phyloP scores from a whole-genome alignment of 2,329 filamentous ascomycete species.

The Botryotinia calthae region DNA sequence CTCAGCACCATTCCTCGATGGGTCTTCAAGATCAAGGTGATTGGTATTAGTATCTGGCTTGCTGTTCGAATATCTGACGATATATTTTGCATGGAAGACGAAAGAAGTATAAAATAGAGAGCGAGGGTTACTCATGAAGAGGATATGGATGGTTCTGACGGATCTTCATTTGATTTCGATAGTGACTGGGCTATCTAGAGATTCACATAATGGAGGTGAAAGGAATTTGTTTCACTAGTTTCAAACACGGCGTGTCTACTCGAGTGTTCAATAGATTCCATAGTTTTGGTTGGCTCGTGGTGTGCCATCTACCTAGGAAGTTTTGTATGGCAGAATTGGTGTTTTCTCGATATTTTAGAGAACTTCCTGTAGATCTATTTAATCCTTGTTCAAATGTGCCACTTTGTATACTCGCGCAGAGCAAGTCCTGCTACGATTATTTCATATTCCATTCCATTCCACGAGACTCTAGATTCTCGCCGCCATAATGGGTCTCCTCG shows the following conservation, averaged over 20 bases:
- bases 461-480: not conserved
- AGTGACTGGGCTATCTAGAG: not conserved
- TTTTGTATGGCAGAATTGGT: too few relatives aligned
- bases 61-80: not conserved
- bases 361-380: not conserved
- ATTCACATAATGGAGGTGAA: not conserved
- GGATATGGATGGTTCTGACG: not conserved
- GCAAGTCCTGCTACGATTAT: not conserved
- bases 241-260: not conserved
- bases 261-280: not conserved
- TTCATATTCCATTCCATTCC: not conserved
- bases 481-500: not conserved
- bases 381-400: not conserved
- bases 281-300: not conserved
- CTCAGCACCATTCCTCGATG: not conserved
- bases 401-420: not conserved
- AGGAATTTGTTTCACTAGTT: not conserved
- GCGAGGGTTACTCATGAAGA: not conserved
- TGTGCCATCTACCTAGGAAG: too few relatives aligned
- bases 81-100: not conserved
- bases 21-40: not conserved
- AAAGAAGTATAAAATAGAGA: too few relatives aligned
- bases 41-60: not conserved
- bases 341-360: too few relatives aligned
- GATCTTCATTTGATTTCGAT: not conserved